These are phyloP conservation scores for Tylopilus vinaceipallidus DNA, from an alignment of 768 basidiomycete species.

Conservation along the genomic window DNA sequence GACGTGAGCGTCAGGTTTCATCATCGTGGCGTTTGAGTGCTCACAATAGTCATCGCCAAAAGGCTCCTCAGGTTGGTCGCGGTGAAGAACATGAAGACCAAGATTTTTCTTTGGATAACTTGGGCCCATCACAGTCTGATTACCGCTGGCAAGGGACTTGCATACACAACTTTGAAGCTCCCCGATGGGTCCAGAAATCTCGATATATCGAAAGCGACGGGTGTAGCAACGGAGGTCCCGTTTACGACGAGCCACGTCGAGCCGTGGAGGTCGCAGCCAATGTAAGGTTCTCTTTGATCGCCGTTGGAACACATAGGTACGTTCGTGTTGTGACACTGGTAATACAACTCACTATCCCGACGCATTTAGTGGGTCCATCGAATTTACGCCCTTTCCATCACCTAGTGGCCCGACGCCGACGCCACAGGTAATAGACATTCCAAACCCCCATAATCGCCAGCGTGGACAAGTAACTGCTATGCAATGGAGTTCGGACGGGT, in stretches of 20 bases:
- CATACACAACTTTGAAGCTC: conserved; percentile 70
- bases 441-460: conserved; percentile 55
- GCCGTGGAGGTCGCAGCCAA: conserved; percentile 71
- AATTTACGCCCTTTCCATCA: conserved; percentile 68
- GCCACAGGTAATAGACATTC: conserved; percentile 61
- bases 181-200: conserved; percentile 79
- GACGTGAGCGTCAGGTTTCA: conserved; percentile 32
- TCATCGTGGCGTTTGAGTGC: not conserved
- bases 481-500: conserved; percentile 96
- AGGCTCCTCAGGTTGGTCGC: conserved; percentile 7
- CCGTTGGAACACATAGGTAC: conserved; percentile 74
- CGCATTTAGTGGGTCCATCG: conserved; percentile 55
- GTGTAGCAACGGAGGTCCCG: conserved; percentile 25
- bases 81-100: conserved; percentile 9
- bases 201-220: conserved; percentile 52
- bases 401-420: conserved; percentile 54
- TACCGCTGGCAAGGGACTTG: conserved; percentile 73
- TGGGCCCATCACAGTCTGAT: conserved; percentile 8
- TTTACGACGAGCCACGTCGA: conserved; percentile 64
- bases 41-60: conserved; percentile 4
- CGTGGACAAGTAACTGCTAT: conserved; percentile 64
- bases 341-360: not conserved
- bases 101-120: conserved; percentile 1
- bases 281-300: conserved; percentile 75
- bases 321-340: not conserved